These are phyloP conservation scores for Pyrenophora tritici-repentis DNA, from an alignment of 2,329 filamentous ascomycete species.

Conservation along the genomic window DNA sequence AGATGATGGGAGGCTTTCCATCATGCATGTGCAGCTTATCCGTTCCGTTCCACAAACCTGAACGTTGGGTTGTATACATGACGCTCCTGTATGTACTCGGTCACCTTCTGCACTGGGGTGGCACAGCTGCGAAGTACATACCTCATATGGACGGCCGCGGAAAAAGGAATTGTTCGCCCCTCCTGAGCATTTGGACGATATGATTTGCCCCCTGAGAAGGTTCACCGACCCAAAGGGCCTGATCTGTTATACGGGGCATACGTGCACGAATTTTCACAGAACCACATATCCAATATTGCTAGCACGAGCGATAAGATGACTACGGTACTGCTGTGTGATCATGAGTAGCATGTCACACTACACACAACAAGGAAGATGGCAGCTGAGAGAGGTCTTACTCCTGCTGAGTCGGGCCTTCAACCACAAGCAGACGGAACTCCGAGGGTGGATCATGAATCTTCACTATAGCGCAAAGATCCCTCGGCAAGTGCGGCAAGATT, in stretches of 20 bases:
- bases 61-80: not conserved
- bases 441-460: no score
- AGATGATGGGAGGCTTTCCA: not conserved
- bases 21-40: not conserved
- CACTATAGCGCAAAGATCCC: no score
- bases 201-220: not conserved
- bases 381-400: no score
- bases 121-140: conserved; percentile 1
- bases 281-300: no score
- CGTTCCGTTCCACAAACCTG: not conserved
- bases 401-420: no score
- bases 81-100: conserved; percentile 6
- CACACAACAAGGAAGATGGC: no score
- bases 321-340: no score
- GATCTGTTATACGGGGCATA: no score
- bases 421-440: no score
- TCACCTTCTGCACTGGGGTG: conserved; percentile 4
- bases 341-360: no score
- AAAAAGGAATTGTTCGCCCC: not conserved
- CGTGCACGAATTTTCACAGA: no score
- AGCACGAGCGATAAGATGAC: no score
- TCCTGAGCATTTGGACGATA: not conserved
- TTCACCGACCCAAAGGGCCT: not conserved
- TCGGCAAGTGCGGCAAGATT: not conserved
- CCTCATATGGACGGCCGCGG: not conserved